Evolutionary conservation across 805 yeast species (phyloP), one percentile per base, ranked within the genome.

Genomic region (Wickerhamiella siamensis): DNA sequence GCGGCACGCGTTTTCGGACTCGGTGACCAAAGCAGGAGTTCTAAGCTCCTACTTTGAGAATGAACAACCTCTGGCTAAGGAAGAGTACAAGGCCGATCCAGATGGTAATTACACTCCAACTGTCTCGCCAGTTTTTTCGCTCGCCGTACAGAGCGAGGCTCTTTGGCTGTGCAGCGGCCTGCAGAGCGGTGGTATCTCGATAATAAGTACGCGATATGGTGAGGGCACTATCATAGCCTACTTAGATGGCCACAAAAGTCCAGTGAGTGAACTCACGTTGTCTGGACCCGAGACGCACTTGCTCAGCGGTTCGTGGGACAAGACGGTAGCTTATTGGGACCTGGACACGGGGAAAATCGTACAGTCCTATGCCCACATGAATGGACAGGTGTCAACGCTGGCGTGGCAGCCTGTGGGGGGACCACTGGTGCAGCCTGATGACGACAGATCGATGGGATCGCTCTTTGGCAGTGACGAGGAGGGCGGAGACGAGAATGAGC

Each of bases 281-380:
- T 81, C 77, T 54, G 63, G 67, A 27, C 62, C 61, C 5, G 88
- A 88, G 52, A 70, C 70, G 36, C 61, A 64, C 36, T 77, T 86
- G 38, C 51, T 88, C 16, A 77, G 91, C 40, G 96, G 95, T 0
- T 71, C 84, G 15, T 91, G 97, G 98, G 98, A 91, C 62, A 79
- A 74, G 59, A 65, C 71, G 17, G 70, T 88, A 1, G 58, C 75
- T 5, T 74, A 78, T 48, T 88, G 96, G 95, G 98, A 91, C 60
- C 65, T 91, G 45, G 71, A 83, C 49, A 71, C 79, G 0, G 95
- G 96, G 1, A 59, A 64, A 15, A 57, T 66, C 8, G 53, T 66
- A 2, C 67, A 67, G 10, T 58, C 67, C 21, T 83, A 67, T 54
- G 51, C 58, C 2, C 77, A 75, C 1, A 67, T 77, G 26, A 66